Evolutionary conservation across 352 stramenopile species (phyloP).

Genomic region (Blastocystis sp.): DNA sequence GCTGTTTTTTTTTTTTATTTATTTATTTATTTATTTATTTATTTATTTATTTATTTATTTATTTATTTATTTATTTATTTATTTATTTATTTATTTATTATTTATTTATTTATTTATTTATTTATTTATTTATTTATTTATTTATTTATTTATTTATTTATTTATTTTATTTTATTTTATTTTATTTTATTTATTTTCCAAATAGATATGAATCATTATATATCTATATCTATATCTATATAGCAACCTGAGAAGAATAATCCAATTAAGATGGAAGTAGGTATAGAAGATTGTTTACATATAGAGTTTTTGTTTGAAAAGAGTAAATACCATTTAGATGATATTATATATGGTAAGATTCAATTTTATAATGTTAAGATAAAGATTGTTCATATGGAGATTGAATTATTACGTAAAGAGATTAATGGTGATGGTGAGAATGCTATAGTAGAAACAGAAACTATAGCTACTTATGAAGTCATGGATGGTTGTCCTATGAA

Average conservation of each 20-base stretch:
- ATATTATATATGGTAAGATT: conserved; percentile 85
- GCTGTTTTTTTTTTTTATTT: too few species aligned
- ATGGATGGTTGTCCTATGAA: conserved; percentile 92
- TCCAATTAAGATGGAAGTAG: conserved; percentile 87
- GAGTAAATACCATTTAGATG: conserved; percentile 75
- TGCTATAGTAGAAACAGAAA: conserved; percentile 77
- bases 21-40: too few species aligned
- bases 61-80: too few species aligned
- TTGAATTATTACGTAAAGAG: conserved; percentile 82
- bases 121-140: too few species aligned
- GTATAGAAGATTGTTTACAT: conserved; percentile 96
- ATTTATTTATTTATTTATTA: too few species aligned
- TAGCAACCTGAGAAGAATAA: conserved; percentile 61
- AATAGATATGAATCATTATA: too few species aligned
- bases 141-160: too few species aligned
- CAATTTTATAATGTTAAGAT: conserved; percentile 90
- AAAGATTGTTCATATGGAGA: conserved; percentile 97
- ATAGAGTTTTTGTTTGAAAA: conserved; percentile 97
- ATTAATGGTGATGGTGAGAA: conserved; percentile 57
- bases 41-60: too few species aligned
- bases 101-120: too few species aligned
- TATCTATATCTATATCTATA: too few species aligned
- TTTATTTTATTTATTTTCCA: too few species aligned
- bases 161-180: too few species aligned
- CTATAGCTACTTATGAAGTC: conserved; percentile 88